Percentiles rank a stretch among this genome's conserved stretches.
These are phyloP conservation scores for Meira nashicola DNA, from an alignment of 1,284 basidiomycete genomes.

Conservation along the genomic window DNA sequence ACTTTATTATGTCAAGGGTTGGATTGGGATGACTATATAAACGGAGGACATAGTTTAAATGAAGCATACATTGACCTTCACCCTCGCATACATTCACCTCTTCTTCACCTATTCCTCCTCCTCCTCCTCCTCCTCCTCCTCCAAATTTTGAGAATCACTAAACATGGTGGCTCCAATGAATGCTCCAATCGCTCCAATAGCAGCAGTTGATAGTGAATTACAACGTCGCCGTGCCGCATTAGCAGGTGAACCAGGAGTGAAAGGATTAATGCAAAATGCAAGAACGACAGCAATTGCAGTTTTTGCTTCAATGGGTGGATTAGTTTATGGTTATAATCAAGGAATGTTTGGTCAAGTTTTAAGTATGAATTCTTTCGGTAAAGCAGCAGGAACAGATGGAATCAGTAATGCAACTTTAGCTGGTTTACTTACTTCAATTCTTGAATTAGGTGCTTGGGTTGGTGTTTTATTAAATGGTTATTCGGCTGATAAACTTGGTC, in stretches of 20 bases:
- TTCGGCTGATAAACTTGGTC: conserved; percentile 65
- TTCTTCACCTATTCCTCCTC: no score
- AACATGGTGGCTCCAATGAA: no score
- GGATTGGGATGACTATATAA: no score
- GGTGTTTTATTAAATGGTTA: conserved; percentile 67
- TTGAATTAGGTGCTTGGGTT: conserved; percentile 69
- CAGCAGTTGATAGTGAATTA: not conserved
- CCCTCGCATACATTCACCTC: no score
- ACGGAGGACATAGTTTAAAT: no score
- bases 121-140: no score
- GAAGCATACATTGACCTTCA: no score
- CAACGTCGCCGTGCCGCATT: not conserved
- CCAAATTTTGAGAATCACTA: no score
- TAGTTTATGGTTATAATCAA: conserved; percentile 74
- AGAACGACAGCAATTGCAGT: conserved; percentile 36
- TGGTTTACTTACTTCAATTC: conserved; percentile 63
- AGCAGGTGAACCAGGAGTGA: conserved; percentile 22
- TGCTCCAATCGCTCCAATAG: no score
- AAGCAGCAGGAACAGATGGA: conserved; percentile 65
- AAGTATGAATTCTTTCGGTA: conserved; percentile 70
- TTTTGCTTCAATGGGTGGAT: conserved; percentile 67
- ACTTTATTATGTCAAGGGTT: no score
- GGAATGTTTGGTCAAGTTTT: conserved; percentile 59
- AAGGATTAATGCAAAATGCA: conserved; percentile 34
- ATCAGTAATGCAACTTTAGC: conserved; percentile 72